These are phyloP conservation scores for Cryptococcus maquisensis DNA, from an alignment of 1,284 basidiomycete species.

Conservation along the genomic window DNA sequence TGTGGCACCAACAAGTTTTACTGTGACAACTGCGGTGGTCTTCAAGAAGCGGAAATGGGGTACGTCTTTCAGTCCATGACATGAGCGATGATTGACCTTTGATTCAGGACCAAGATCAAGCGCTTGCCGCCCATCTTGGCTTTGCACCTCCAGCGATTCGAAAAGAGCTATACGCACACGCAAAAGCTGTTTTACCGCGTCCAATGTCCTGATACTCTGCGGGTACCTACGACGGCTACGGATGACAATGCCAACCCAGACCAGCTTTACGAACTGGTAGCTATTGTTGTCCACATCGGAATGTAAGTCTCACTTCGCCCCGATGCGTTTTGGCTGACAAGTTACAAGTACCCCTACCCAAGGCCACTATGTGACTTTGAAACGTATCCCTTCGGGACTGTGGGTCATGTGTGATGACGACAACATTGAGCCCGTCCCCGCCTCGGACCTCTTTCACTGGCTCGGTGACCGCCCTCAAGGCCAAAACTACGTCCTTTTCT, in stretches of 20 bases:
- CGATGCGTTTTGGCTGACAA: slow-evolving; percentile 1
- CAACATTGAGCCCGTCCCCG: slow-evolving; percentile 78
- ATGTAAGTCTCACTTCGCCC: slow-evolving; percentile 57
- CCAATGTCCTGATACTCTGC: slow-evolving; percentile 88
- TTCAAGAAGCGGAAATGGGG: slow-evolving; percentile 98
- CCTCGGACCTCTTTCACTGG: slow-evolving; percentile 85
- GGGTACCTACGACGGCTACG: slow-evolving; percentile 86
- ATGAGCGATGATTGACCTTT: neutral
- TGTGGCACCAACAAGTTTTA: slow-evolving; percentile 98
- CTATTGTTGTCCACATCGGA: slow-evolving; percentile 96
- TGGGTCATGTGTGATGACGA: slow-evolving; percentile 98
- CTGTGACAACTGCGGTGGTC: slow-evolving; percentile 91
- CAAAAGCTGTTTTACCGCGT: slow-evolving; percentile 92
- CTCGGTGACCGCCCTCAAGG: slow-evolving; percentile 87
- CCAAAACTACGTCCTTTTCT: slow-evolving; percentile 94
- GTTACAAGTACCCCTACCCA: slow-evolving; percentile 79
- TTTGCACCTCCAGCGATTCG: slow-evolving; percentile 95
- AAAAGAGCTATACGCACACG: slow-evolving; percentile 51
- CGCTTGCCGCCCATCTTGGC: slow-evolving; percentile 89
- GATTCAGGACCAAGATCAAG: slow-evolving; percentile 93
- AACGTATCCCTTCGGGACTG: slow-evolving; percentile 67
- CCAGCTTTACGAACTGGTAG: slow-evolving; percentile 87
- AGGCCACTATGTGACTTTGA: slow-evolving; percentile 94
- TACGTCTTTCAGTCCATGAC: slow-evolving; percentile 44
- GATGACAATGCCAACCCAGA: slow-evolving; percentile 84